Conservation (phyloP, 1,284 basidiomycete species). For the Cutaneotrichosporon curvatum region DNA sequence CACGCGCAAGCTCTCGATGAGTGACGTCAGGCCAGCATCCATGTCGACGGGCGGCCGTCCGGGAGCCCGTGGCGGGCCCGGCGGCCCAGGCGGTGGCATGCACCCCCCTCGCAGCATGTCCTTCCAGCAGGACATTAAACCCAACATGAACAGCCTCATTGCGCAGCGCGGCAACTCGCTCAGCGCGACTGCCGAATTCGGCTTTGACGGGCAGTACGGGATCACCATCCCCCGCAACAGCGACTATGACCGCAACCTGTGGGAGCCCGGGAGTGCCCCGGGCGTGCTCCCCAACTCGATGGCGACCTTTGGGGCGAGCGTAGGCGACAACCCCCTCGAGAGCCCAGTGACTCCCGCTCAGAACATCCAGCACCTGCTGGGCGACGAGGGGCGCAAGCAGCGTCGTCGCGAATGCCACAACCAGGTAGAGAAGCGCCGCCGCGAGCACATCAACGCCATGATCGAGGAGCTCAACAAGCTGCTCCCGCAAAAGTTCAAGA, state of each 20-base stretch:
- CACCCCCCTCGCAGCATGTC: constrained; percentile 17
- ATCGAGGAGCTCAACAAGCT: constrained; percentile 41
- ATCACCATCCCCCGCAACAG: constrained; percentile 24
- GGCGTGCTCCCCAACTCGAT: constrained; percentile 19
- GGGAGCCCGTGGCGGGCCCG: too few species aligned
- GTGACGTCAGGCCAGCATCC: constrained; percentile 24
- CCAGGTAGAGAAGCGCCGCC: constrained; percentile 41
- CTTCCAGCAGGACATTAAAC: constrained; percentile 17
- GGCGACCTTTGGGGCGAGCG: constrained; percentile 21
- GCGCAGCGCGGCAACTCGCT: constrained; percentile 2
- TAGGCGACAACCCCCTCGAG: constrained; percentile 13
- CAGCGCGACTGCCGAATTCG: too few species aligned
- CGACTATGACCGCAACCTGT: constrained; percentile 10
- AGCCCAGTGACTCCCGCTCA: constrained; percentile 36
- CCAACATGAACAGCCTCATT: constrained; percentile 4
- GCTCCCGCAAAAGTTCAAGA: constrained; percentile 25
- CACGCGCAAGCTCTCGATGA: constrained; percentile 35
- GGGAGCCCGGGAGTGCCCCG: constrained; percentile 21
- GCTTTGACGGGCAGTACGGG: constrained; percentile 18
- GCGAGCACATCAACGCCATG: constrained; percentile 45
- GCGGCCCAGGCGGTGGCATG: constrained; percentile 3
- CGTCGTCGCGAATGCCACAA: constrained; percentile 43
- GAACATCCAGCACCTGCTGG: constrained; percentile 14
- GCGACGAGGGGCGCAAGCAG: constrained; percentile 35
- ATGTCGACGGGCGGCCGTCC: constrained; percentile 9